phyloP scores from a whole-genome alignment of 805 yeast genomes.

The Cyberlindnera xishuangbannaensis region DNA sequence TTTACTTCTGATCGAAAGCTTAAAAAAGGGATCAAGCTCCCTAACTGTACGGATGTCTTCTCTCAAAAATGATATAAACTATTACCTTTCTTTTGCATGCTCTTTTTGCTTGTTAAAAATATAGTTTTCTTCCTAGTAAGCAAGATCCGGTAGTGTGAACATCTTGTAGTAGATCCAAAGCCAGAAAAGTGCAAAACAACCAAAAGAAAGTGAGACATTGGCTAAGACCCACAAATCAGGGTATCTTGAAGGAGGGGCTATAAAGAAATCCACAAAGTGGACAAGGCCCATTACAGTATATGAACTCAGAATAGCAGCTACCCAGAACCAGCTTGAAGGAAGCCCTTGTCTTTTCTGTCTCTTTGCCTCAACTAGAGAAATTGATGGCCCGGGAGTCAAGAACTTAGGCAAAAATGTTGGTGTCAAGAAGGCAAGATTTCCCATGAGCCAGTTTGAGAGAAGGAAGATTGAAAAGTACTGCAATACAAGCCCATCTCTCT shows the following conservation, averaged over 20 bases:
- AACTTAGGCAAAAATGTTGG: conserved; percentile 36
- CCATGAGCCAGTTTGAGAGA: conserved; percentile 75
- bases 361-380: conserved; percentile 27
- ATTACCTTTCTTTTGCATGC: too few relatives aligned
- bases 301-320: conserved; percentile 42
- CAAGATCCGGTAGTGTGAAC: conserved; percentile 26
- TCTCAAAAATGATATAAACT: too few relatives aligned
- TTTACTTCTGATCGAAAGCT: conserved; percentile 43
- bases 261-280: conserved; percentile 47
- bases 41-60: conserved; percentile 26
- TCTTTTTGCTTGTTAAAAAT: too few relatives aligned
- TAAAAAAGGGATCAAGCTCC: conserved; percentile 39
- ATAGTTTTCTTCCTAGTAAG: conserved; percentile 1
- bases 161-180: conserved; percentile 71
- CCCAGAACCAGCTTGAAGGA: conserved; percentile 48
- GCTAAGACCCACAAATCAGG: conserved; percentile 87
- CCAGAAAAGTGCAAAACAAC: conserved; percentile 70
- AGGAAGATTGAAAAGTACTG: conserved; percentile 63
- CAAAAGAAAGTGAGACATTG: conserved; percentile 70
- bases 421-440: conserved; percentile 51
- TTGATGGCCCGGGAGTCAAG: conserved; percentile 41
- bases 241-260: conserved; percentile 49
- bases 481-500: conserved; percentile 63
- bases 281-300: conserved; percentile 45
- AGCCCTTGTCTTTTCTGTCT: conserved; percentile 37